A percentile compares a stretch with the other conserved stretches of the same genome.
phyloP scores from a whole-genome alignment of 1,139 yeast species.

The Sugiyamaella neomexicana region DNA sequence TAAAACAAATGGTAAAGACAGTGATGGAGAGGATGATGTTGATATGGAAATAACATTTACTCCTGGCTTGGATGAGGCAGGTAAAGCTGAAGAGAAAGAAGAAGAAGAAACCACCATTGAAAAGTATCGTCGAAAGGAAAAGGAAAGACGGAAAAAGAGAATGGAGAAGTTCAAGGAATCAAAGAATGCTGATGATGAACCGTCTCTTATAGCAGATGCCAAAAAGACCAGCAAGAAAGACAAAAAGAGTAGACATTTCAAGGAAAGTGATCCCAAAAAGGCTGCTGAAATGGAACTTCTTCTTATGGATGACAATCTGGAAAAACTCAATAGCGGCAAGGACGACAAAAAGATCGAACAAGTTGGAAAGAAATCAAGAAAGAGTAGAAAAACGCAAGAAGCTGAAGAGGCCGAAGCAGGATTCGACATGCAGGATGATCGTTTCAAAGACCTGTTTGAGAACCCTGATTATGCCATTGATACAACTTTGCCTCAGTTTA shows the following conservation, averaged over 20 bases:
- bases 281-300: constrained; percentile 73
- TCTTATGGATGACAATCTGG: constrained; percentile 62
- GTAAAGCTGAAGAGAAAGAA: constrained; percentile 37
- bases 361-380: constrained; percentile 60
- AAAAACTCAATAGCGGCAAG: constrained; percentile 5
- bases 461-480: constrained; percentile 84
- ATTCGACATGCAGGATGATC: constrained; percentile 76
- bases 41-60: constrained; percentile 97
- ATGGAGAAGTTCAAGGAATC: constrained; percentile 66
- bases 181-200: constrained; percentile 47
- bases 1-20: constrained; percentile 39
- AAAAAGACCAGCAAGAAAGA: constrained; percentile 31
- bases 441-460: constrained; percentile 86
- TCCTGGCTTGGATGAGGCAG: constrained; percentile 69
- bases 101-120: constrained; percentile 77
- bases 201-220: constrained; percentile 27
- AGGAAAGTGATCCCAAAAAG: constrained; percentile 38
- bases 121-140: constrained; percentile 81
- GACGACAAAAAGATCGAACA: constrained; percentile 56
- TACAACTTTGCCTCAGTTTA: constrained; percentile 84
- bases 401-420: constrained; percentile 48
- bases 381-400: constrained; percentile 64
- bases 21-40: constrained; percentile 58
- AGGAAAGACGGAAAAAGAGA: constrained; percentile 85
- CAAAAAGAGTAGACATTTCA: constrained; percentile 41